Percentiles rank a stretch among this genome's conserved stretches.
These are phyloP conservation scores for Colletotrichum paranaense DNA, from an alignment of 2,329 filamentous ascomycete genomes.

Conservation along the genomic window DNA sequence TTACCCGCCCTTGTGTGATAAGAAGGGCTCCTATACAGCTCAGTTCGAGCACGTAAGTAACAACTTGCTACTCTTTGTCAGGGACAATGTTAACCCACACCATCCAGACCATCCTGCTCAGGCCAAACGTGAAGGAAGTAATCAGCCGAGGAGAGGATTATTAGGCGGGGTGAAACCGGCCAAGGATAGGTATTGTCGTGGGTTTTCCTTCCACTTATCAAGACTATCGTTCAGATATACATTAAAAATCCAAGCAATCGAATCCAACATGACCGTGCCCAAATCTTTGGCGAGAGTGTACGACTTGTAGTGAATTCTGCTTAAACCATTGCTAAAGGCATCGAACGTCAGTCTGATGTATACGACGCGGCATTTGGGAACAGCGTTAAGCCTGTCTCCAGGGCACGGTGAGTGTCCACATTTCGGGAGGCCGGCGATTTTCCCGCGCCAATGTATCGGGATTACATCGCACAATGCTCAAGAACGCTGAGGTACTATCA, in stretches of 20 bases:
- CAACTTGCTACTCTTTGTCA: neutral
- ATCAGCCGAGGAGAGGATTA: constrained; percentile 89
- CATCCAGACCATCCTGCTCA: constrained; percentile 76
- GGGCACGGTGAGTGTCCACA: too few species aligned
- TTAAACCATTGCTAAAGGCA: too few species aligned
- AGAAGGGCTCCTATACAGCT: constrained; percentile 94
- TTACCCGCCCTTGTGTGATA: constrained; percentile 89
- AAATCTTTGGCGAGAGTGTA: neutral
- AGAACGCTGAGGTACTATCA: neutral
- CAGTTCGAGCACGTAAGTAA: constrained; percentile 91
- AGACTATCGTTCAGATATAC: constrained; percentile 31
- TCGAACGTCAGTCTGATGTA: too few species aligned
- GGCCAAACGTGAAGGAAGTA: constrained; percentile 86
- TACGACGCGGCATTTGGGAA: neutral
- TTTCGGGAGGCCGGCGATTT: too few species aligned
- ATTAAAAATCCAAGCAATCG: constrained; percentile 18
- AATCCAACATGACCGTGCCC: neutral
- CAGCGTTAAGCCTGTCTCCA: too few species aligned
- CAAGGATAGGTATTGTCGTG: constrained; percentile 14
- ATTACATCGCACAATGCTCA: neutral
- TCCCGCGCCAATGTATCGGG: neutral
- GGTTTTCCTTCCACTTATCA: constrained; percentile 26
- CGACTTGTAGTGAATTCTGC: neutral
- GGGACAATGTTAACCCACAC: neutral
- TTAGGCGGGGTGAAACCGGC: constrained; percentile 52